Conservation (phyloP, 2,329 filamentous ascomycete genomes). For the Fusarium brevicatenulatum region DNA sequence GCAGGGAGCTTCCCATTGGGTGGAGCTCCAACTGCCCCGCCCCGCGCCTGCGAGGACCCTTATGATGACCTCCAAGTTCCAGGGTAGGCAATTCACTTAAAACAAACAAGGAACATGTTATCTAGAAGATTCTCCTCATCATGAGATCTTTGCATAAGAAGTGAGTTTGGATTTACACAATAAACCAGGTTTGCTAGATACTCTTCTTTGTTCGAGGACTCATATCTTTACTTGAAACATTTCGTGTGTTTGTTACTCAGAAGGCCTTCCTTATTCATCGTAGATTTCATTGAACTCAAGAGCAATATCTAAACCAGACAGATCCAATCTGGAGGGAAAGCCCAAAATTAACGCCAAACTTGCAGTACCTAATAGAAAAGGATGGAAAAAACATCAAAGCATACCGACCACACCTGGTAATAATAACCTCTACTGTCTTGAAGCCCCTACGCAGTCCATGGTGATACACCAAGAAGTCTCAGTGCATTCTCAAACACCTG, state of each 20-base stretch:
- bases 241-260: rapidly evolving
- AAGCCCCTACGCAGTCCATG: constrained; percentile 11
- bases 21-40: constrained; percentile 11
- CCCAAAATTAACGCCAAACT: background rate
- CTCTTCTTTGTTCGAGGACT: background rate
- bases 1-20: constrained; percentile 47
- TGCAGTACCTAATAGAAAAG: rapidly evolving
- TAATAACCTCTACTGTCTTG: rapidly evolving
- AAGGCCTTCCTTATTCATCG: rapidly evolving
- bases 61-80: constrained; percentile 3
- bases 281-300: rapidly evolving
- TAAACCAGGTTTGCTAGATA: rapidly evolving
- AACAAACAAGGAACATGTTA: background rate
- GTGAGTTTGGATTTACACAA: no score
- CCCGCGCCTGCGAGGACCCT: constrained; percentile 34
- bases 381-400: background rate
- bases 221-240: rapidly evolving
- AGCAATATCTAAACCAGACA: background rate
- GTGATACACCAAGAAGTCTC: constrained; percentile 52
- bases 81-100: constrained; percentile 28
- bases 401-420: background rate
- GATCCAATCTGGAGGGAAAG: background rate
- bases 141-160: background rate
- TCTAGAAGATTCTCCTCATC: constrained; percentile 30
- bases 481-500: constrained; percentile 45